These are phyloP conservation scores for Tricholoma matsutake DNA, from an alignment of 768 basidiomycete species.

Conservation along the genomic window DNA sequence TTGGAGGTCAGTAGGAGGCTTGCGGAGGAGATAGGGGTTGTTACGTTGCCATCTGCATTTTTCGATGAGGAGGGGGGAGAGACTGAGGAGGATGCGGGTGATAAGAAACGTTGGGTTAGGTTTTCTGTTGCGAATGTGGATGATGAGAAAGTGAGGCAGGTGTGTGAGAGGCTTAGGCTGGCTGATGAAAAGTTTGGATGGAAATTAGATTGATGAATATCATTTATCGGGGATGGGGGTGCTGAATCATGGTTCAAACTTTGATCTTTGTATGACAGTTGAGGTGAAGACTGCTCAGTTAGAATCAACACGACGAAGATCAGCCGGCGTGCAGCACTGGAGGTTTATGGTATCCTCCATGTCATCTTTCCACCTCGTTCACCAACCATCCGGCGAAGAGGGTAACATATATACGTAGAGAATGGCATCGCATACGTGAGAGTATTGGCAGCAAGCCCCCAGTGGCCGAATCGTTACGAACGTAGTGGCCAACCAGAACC, in stretches of 20 bases:
- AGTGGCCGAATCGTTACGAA: conserved; percentile 20
- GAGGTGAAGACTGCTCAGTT: no score
- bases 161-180: conserved; percentile 49
- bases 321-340: no score
- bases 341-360: no score
- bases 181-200: conserved; percentile 37
- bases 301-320: no score
- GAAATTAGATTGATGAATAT: conserved; percentile 18
- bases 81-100: conserved; percentile 31
- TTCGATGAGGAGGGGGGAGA: conserved; percentile 40
- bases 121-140: conserved; percentile 83
- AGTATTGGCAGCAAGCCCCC: conserved; percentile 31
- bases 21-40: conserved; percentile 59
- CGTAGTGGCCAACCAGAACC: conserved; percentile 30
- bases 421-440: conserved; percentile 48
- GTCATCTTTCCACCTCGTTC: no score
- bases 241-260: no score
- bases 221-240: no score
- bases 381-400: no score
- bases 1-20: conserved; percentile 55
- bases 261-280: no score
- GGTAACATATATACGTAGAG: no score
- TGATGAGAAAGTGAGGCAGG: conserved; percentile 52
- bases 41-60: conserved; percentile 64
- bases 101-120: conserved; percentile 63